A percentile compares a stretch with the other conserved stretches of the same genome.
These are phyloP conservation scores for Penicillium paxilli DNA, from an alignment of 495 filamentous ascomycete genomes.

Conservation along the genomic window DNA sequence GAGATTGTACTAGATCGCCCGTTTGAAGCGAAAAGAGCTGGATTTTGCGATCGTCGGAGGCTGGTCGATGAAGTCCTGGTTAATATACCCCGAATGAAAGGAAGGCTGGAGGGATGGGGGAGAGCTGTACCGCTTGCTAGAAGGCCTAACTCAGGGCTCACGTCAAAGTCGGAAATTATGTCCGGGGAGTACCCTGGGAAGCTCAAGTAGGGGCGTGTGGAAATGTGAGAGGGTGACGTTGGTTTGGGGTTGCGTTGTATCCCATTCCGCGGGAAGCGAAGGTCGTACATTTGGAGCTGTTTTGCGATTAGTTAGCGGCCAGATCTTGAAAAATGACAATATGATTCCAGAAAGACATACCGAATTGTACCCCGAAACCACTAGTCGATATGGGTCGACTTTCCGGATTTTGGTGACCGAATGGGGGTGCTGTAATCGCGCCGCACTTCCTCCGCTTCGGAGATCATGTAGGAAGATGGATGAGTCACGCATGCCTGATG, in stretches of 20 bases:
- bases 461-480: slow-evolving; percentile 39
- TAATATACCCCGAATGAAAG: not conserved
- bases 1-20: slow-evolving; percentile 35
- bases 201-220: slow-evolving; percentile 36
- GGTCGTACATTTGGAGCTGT: slow-evolving; percentile 48
- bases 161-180: slow-evolving; percentile 33
- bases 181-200: slow-evolving; percentile 33
- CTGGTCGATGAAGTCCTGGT: slow-evolving; percentile 5
- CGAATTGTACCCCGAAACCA: slow-evolving; percentile 36
- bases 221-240: slow-evolving; percentile 23
- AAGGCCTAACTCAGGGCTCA: slow-evolving; percentile 38
- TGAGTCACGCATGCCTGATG: slow-evolving; percentile 37
- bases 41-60: slow-evolving; percentile 33
- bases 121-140: slow-evolving; percentile 42
- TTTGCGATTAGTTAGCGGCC: not conserved
- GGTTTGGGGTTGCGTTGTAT: slow-evolving; percentile 31
- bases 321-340: not conserved
- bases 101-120: not conserved
- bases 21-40: slow-evolving; percentile 42
- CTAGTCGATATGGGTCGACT: slow-evolving; percentile 37
- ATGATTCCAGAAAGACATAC: slow-evolving; percentile 20
- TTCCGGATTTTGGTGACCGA: slow-evolving; percentile 37
- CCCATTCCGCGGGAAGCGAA: slow-evolving; percentile 38
- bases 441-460: slow-evolving; percentile 32
- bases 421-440: slow-evolving; percentile 35